Base-by-base conservation (phyloP, 2,329 filamentous ascomycete genomes). In the Colletotrichum phormii region DNA sequence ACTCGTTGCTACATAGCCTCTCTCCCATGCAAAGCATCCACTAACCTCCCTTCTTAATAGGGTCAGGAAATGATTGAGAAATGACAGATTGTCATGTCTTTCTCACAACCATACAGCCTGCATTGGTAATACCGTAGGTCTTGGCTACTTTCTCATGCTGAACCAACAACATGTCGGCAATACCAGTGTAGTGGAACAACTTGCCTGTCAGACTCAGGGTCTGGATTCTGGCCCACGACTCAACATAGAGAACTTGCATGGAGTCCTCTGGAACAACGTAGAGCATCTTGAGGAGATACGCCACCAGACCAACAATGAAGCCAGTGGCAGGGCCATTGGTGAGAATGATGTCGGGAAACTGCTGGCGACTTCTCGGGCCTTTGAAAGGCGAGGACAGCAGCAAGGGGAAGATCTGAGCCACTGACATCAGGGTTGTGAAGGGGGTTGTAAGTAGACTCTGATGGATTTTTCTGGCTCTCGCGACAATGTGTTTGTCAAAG, bases 321-420 rank as follows among this genome's bases (percentile, higher is more conserved):
- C 92, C 94, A 0, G 95, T 98, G 0, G 93, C 96, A 0, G 96
- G 96, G 0, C 96, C 96, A 79, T 98, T 98, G 64, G 93, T 95
- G 66, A 97, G 84, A 66, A 98, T 92, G 2, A 96, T 83, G 77
- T 94, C 91, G 0, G 95, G 95, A 72, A 90, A 91, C 18, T 76
- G 80, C 64, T 79, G 77, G 26, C 76, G 72, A 4, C 58, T 66
- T 2, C 77, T 75, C 15, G 67, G 70, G 4, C 64, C 78, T 65
- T 76, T 78, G 53, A 65, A 64, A 0, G 79, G 80, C n/a, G 74
- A 83, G 31, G 71, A 81, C 66, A 78, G 80, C 54, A 97, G 84
- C 2, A 91, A 86, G 0, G 82, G 82, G 29, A 93, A 82, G 72
- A 93, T 92, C 18, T 88, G 87, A 73, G 87, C 78, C n/a, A 96